Base-by-base conservation (phyloP, 805 yeast species). In the Ogataea nitratoaversa region DNA sequence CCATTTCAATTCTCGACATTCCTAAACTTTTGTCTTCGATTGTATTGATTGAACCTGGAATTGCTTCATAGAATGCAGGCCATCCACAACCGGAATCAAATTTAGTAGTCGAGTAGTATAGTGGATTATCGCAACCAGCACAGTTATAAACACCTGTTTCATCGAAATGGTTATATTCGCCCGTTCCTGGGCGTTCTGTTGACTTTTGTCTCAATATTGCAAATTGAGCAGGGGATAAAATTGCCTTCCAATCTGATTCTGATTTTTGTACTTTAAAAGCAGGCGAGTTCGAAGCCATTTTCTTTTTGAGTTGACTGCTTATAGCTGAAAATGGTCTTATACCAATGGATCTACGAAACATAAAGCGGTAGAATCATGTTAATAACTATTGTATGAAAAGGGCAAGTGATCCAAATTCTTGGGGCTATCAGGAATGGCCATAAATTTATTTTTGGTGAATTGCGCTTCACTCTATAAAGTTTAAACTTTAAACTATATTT, bases 81-180 rank as follows among this genome's bases (percentile, higher is more conserved):
- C 99, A 93, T 2, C 99, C 99, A 62, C 99, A 93, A 39, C 88
- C 88, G 11, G 95, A 78, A 42, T 83, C 81, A 54, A 93, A 93
- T 62, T 93, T 91, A 3, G 96, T 75, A 24, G 72, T 67, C 22
- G 95, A 80, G 44, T 74, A 73, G 62, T 93, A 93, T 23, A 93
- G 65, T 11, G 96, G 95, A 32, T 74, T 67, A 37, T 71, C 72
- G 63, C 99, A 93, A 5, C 83, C 98, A 0, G 84, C 96, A 66
- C 99, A 93, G 34, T 67, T 66, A 62, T 89, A 93, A 2, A 76
- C 66, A 1, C 97, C 98, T 2, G 49, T 50, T 5, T 65, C 59
- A 29, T 69, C 65, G 38, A 76, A 72, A 18, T 68, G 60, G 34
- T 67, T 65, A 58, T 81, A 84, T 53, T 78, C 74, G 14, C 90